Evolutionary conservation across 441 rosid genomes (phyloP).

Genomic region (Metrosideros polymorpha): DNA sequence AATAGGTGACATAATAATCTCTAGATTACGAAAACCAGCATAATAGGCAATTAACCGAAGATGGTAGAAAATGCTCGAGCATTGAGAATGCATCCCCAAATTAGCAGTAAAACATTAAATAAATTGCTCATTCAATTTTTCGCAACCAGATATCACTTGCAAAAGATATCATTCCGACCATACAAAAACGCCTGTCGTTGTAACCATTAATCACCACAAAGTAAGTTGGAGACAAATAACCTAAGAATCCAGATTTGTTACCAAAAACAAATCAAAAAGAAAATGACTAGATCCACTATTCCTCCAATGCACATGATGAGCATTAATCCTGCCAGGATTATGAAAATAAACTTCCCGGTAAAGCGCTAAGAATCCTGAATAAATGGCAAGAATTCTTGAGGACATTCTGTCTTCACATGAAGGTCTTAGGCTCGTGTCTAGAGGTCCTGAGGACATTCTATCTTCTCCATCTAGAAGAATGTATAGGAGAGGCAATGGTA

Average conservation of each 20-base stretch:
- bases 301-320: background rate
- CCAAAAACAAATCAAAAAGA: background rate
- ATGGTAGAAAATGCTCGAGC: background rate
- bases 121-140: background rate
- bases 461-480: background rate
- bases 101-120: background rate
- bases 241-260: background rate
- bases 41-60: background rate
- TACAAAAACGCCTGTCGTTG: background rate
- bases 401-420: background rate
- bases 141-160: background rate
- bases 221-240: background rate
- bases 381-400: background rate
- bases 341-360: background rate
- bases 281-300: background rate
- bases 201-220: background rate
- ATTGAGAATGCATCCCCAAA: background rate
- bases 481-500: background rate
- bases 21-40: background rate
- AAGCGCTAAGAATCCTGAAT: background rate
- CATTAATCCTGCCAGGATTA: background rate
- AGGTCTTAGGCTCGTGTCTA: background rate
- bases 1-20: background rate
- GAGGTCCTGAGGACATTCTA: background rate
- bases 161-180: background rate